Conservation (phyloP, 306 rosid genomes). For the Malus domestica region DNA sequence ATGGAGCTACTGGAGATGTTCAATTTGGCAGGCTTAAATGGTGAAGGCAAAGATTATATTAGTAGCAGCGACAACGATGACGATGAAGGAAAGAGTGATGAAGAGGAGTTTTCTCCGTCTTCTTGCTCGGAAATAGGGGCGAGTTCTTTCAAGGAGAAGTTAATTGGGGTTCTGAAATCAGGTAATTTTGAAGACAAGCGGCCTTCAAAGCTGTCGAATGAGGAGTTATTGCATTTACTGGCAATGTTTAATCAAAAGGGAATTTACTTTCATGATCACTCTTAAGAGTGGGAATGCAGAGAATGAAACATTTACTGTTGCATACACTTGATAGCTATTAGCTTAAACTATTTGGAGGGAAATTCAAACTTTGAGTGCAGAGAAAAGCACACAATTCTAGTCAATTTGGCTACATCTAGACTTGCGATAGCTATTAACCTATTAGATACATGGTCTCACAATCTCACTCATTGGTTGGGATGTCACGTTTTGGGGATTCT, state of each 20-base stretch:
- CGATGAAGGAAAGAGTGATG: conserved; percentile 9
- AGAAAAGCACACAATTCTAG: too few relatives aligned
- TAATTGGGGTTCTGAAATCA: conserved; percentile 44
- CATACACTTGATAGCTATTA: conserved; percentile 13
- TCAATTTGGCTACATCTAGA: too few relatives aligned
- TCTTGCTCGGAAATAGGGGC: conserved; percentile 20
- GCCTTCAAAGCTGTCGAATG: conserved; percentile 57
- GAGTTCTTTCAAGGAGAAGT: conserved; percentile 31
- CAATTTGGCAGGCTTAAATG: background rate
- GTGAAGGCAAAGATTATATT: background rate
- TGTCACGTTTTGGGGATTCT: background rate
- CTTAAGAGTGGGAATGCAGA: conserved; percentile 18
- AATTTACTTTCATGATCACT: conserved; percentile 43
- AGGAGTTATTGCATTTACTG: conserved; percentile 52
- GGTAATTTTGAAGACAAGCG: conserved; percentile 61
- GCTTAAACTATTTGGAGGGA: background rate
- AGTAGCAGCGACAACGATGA: background rate
- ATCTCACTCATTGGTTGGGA: background rate
- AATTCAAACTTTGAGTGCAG: too few relatives aligned
- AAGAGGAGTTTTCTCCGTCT: conserved; percentile 6
- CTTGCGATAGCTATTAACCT: background rate
- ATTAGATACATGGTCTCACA: background rate
- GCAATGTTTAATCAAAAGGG: conserved; percentile 67
- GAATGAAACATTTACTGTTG: conserved; percentile 14
- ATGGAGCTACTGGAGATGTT: conserved; percentile 37